Conservation (phyloP, 2,329 filamentous ascomycete genomes). For the Peltaster fructicola region DNA sequence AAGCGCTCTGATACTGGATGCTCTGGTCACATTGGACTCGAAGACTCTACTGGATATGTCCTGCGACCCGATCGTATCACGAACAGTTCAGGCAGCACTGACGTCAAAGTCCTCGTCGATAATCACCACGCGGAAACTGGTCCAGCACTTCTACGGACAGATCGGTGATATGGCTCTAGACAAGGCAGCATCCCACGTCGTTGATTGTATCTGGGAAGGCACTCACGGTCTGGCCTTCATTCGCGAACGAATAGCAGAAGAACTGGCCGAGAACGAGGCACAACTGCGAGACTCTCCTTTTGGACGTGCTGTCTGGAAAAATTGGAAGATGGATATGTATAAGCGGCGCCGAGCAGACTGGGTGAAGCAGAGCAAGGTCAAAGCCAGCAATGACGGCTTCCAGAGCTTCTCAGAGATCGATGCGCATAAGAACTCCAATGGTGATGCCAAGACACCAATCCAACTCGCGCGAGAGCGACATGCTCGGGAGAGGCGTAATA, state of each 20-base stretch:
- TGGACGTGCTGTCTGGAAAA: conserved; percentile 53
- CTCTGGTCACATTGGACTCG: conserved; percentile 33
- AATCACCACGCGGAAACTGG: conserved; percentile 44
- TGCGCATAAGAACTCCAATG: no score
- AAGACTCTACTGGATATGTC: conserved; percentile 41
- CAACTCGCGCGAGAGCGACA: no score
- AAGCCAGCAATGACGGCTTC: conserved; percentile 33
- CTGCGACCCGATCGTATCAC: conserved; percentile 39
- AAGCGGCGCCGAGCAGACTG: conserved; percentile 45
- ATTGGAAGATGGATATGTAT: conserved; percentile 58
- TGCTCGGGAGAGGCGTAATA: no score
- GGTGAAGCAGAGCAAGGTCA: conserved; percentile 40
- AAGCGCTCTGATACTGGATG: conserved; percentile 51
- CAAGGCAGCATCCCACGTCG: conserved; percentile 46
- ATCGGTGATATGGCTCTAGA: conserved; percentile 44
- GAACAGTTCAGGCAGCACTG: conserved; percentile 47
- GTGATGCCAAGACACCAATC: neutral
- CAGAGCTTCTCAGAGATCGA: conserved; percentile 32
- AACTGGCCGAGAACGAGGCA: conserved; percentile 42
- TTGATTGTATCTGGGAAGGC: conserved; percentile 48
- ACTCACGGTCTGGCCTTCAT: conserved; percentile 48
- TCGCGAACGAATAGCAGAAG: conserved; percentile 47
- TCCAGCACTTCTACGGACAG: conserved; percentile 43
- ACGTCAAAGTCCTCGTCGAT: conserved; percentile 34
- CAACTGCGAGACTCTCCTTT: conserved; percentile 44